Evolutionary conservation across 2,329 filamentous ascomycete genomes (phyloP).

Genomic region (Didymella glomerata): DNA sequence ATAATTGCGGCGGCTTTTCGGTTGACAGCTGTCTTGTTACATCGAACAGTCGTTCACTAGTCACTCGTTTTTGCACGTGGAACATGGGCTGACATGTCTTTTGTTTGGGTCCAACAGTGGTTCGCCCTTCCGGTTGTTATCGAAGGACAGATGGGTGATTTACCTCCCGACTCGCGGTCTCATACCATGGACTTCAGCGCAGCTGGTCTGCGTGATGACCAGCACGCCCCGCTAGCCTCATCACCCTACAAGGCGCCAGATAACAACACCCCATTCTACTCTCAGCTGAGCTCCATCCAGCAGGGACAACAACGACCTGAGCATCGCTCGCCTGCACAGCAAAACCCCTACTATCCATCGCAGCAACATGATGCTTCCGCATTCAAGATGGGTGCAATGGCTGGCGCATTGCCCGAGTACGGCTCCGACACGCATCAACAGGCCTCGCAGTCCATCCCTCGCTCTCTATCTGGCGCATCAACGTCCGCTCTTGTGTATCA

Average conservation of each 20-base stretch:
- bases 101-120: constrained; percentile 56
- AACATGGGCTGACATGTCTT: constrained; percentile 54
- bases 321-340: constrained; percentile 38
- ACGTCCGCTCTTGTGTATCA: constrained; percentile 53
- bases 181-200: constrained; percentile 44
- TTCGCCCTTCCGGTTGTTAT: constrained; percentile 51
- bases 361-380: constrained; percentile 40
- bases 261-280: constrained; percentile 47
- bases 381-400: constrained; percentile 51
- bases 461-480: constrained; percentile 49
- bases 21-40: constrained; percentile 17
- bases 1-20: constrained; percentile 25
- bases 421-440: constrained; percentile 34
- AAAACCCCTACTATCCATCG: constrained; percentile 32
- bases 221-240: constrained; percentile 23
- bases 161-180: constrained; percentile 43
- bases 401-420: constrained; percentile 49
- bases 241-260: constrained; percentile 34
- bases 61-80: constrained; percentile 27
- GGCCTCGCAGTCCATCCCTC: constrained; percentile 38
- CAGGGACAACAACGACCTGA: constrained; percentile 42
- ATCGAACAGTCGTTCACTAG: constrained; percentile 33
- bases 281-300: constrained; percentile 48
- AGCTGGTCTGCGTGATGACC: constrained; percentile 41
- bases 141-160: constrained; percentile 53